A percentile compares a stretch with the other conserved stretches of the same genome.
phyloP scores from a whole-genome alignment of 768 basidiomycete genomes.

The Trametes elegans region DNA sequence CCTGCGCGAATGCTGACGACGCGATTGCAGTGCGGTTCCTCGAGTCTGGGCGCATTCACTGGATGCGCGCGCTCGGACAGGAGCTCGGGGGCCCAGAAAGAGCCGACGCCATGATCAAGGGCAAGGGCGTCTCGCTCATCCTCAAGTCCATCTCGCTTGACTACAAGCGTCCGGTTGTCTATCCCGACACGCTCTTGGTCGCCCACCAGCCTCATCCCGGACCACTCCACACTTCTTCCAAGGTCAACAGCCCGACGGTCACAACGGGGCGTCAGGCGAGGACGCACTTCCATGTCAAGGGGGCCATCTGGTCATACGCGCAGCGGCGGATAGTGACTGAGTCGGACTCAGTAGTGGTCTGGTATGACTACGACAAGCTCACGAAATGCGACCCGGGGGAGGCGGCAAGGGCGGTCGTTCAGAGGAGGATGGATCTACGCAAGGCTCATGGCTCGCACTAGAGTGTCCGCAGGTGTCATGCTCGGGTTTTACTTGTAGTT shows the following conservation, averaged over 20 bases:
- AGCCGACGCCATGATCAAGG: slow-evolving; percentile 57
- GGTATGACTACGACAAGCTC: slow-evolving; percentile 75
- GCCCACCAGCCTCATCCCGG: slow-evolving; percentile 51
- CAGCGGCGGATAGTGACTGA: slow-evolving; percentile 65
- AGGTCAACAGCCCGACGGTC: not conserved
- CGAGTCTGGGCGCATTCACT: slow-evolving; percentile 71
- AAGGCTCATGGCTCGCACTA: not conserved
- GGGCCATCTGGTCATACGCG: slow-evolving; percentile 60
- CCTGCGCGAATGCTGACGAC: not conserved
- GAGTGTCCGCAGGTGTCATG: no score
- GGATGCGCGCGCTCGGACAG: slow-evolving; percentile 57
- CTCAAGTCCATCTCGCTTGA: slow-evolving; percentile 68
- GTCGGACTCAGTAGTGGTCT: slow-evolving; percentile 63
- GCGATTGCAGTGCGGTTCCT: slow-evolving; percentile 55
- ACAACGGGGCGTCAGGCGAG: slow-evolving; percentile 16
- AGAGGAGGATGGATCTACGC: slow-evolving; percentile 24
- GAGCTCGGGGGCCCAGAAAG: slow-evolving; percentile 57
- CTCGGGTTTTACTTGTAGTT: no score
- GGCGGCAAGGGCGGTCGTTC: slow-evolving; percentile 37
- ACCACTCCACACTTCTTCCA: slow-evolving; percentile 1
- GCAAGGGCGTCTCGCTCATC: slow-evolving; percentile 67
- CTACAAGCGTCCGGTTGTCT: slow-evolving; percentile 70
- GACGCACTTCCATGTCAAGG: slow-evolving; percentile 48
- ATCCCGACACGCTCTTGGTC: slow-evolving; percentile 71
- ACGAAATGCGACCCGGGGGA: slow-evolving; percentile 64